A percentile compares a stretch with the other conserved stretches of the same genome.
These are phyloP conservation scores for Cercospora sp. DNA, from an alignment of 2,329 filamentous ascomycete genomes.

Conservation along the genomic window DNA sequence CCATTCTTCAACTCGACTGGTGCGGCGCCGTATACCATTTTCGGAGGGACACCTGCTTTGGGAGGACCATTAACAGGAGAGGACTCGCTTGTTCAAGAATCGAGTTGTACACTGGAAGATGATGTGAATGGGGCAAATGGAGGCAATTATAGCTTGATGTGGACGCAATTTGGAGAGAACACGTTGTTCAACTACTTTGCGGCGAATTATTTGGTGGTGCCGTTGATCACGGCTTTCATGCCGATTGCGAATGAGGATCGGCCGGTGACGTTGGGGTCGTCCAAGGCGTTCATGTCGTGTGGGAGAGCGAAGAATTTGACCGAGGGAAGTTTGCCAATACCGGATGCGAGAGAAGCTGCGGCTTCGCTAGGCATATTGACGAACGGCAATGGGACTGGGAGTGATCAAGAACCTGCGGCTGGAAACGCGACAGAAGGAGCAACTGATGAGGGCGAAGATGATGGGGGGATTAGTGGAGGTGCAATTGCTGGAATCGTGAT, in stretches of 20 bases:
- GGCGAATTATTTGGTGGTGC: constrained; percentile 14
- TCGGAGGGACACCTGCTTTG: constrained; percentile 11
- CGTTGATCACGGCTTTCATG: constrained; percentile 21
- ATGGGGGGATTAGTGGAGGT: constrained; percentile 2
- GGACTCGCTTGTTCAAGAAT: constrained; percentile 4
- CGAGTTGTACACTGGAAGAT: constrained; percentile 7
- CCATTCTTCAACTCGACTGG: constrained; percentile 18
- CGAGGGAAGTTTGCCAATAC: constrained; percentile 10
- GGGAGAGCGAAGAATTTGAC: constrained; percentile 14
- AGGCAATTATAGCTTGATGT: constrained; percentile 17
- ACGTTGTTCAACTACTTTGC: constrained; percentile 7
- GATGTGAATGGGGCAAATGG: neutral
- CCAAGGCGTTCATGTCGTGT: constrained; percentile 19
- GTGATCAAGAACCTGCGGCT: neutral
- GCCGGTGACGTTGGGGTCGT: constrained; percentile 9
- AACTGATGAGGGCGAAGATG: neutral
- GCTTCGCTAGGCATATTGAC: neutral
- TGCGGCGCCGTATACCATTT: neutral
- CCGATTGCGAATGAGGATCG: constrained; percentile 18
- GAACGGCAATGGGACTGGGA: neutral
- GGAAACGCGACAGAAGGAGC: neutral
- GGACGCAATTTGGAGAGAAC: constrained; percentile 16
- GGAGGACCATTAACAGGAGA: constrained; percentile 19
- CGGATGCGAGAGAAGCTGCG: neutral
- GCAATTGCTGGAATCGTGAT: constrained; percentile 16